phyloP scores from a whole-genome alignment of 768 basidiomycete species.

The Suillus paluster region DNA sequence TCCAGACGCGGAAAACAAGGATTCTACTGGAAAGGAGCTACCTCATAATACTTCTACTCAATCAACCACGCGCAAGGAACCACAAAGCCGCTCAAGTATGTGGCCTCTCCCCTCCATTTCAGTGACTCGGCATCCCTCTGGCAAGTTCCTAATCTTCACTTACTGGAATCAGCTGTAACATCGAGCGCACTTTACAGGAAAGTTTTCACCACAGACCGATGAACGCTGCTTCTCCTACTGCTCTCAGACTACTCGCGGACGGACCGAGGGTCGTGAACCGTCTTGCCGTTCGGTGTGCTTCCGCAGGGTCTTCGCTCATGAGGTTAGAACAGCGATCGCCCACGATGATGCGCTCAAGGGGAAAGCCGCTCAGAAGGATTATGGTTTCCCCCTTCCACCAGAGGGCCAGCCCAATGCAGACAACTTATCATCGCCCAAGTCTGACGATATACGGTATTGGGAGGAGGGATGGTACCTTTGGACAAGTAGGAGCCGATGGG shows the following conservation, averaged over 20 bases:
- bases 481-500: constrained; percentile 58
- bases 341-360: constrained; percentile 31
- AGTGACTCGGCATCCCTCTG: constrained; percentile 25
- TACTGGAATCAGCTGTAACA: neutral
- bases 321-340: constrained; percentile 58
- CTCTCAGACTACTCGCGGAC: constrained; percentile 58
- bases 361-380: constrained; percentile 48
- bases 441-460: constrained; percentile 59
- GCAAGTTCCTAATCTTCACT: constrained; percentile 16
- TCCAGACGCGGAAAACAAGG: constrained; percentile 1
- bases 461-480: constrained; percentile 79
- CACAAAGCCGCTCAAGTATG: constrained; percentile 6
- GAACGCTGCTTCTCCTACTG: constrained; percentile 70
- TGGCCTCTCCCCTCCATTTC: constrained; percentile 27
- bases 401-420: constrained; percentile 59
- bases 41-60: constrained; percentile 1
- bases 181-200: constrained; percentile 40
- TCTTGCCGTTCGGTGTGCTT: constrained; percentile 63
- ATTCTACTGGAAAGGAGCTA: neutral
- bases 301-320: constrained; percentile 69
- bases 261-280: constrained; percentile 54
- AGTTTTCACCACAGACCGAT: constrained; percentile 61
- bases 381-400: constrained; percentile 63
- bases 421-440: constrained; percentile 21
- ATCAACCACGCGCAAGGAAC: constrained; percentile 6